Base-by-base conservation (phyloP, 192 early-diverging fungal genomes). In the Coemansia sp. region DNA sequence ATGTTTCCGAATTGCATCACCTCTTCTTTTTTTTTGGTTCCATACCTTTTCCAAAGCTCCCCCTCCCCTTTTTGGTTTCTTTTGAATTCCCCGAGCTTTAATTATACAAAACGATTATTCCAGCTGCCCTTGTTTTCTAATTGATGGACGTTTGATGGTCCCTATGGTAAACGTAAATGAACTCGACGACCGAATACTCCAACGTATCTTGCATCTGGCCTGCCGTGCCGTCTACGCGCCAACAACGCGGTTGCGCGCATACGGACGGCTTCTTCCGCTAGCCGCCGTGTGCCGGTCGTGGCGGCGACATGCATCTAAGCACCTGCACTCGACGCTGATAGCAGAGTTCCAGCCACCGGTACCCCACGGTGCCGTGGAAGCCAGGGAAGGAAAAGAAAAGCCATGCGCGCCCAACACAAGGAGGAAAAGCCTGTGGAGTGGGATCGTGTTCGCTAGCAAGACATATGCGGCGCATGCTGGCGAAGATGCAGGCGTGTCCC, bases 281-380 rank as follows among this genome's bases (percentile, higher is more conserved):
- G 64, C 68, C 2, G 64, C 53, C 0, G 74, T 76, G n/a, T 63
- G 65, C 56, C 51, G 45, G 0, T 14, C 43, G 21, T 76, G 74
- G 74, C 74, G 74, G 0, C 63, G 12, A 11, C 63, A 67, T 15
- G 60, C 60, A 12, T 10, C 7, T 16, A 10, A 23, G 8, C 46
- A 70, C 18, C 20, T 71, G n/a, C 30, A 62, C 38, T 59, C 68
- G 39, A 61, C 60, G 30, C 4, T 76, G 14, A 67, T 76, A 14
- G 52, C 69, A 44, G 74, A 76, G 41, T 76, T 51, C 61, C 69
- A 71, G 48, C 9, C 46, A 1, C 1, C 35, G 33, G 21, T 6
- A 18, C 8, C 18, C 26, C 59, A 9, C 33, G 18, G 6, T 5
- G 14, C 49, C 7, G 20, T 20, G 18, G 49, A 11, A 45, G 43